A percentile compares a stretch with the other conserved stretches of the same genome.
phyloP scores from a whole-genome alignment of 495 filamentous ascomycete species.

The Hapsidospora chrysogenum region DNA sequence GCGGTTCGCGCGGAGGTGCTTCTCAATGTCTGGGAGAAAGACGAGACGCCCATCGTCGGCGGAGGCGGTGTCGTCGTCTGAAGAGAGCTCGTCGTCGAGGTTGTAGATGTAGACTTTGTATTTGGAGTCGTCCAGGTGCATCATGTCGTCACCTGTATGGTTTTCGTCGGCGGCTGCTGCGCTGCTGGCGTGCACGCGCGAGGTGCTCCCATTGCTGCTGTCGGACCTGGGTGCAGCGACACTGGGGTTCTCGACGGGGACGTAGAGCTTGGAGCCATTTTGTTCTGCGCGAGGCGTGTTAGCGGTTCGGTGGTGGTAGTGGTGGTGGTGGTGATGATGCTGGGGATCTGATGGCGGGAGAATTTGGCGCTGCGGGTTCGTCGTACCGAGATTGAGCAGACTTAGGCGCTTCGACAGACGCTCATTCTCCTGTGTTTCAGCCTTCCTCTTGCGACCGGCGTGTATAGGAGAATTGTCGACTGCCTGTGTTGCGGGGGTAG shows the following conservation, averaged over 20 bases:
- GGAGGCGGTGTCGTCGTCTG: slow-evolving; percentile 24
- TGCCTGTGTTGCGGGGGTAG: slow-evolving; percentile 11
- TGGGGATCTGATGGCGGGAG: neutral
- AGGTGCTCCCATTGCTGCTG: slow-evolving; percentile 2
- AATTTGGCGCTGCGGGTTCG: too few species aligned
- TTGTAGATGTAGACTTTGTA: slow-evolving; percentile 81
- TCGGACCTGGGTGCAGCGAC: neutral
- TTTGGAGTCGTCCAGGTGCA: slow-evolving; percentile 81
- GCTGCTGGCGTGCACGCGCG: too few species aligned
- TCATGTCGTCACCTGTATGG: slow-evolving; percentile 49
- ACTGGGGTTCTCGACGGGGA: slow-evolving; percentile 26
- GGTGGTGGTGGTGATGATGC: neutral
- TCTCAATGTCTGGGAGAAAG: slow-evolving; percentile 74
- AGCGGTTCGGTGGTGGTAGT: neutral
- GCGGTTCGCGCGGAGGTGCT: slow-evolving; percentile 42
- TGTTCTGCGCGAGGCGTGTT: slow-evolving; percentile 19
- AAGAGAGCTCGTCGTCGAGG: slow-evolving; percentile 71
- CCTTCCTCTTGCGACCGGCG: slow-evolving; percentile 32
- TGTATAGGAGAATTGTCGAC: slow-evolving; percentile 15
- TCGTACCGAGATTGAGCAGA: slow-evolving; percentile 68
- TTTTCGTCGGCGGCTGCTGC: slow-evolving; percentile 6
- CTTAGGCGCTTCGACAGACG: slow-evolving; percentile 66
- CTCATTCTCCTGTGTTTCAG: slow-evolving; percentile 33
- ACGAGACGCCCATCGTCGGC: slow-evolving; percentile 39
- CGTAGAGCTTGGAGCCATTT: slow-evolving; percentile 37